Base-by-base conservation (phyloP, 495 filamentous ascomycete species). In the Penicillium crystallinum region DNA sequence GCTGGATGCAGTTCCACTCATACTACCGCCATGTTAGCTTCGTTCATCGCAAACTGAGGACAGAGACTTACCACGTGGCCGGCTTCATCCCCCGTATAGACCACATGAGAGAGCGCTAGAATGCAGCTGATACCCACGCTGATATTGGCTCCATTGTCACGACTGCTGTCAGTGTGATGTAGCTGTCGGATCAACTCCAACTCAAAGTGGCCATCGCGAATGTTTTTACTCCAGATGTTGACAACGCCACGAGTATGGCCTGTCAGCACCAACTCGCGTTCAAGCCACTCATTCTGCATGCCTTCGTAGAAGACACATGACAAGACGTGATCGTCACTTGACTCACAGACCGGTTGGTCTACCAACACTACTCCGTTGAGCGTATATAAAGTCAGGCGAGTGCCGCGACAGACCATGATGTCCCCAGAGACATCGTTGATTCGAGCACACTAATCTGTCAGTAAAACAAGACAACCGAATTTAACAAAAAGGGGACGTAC, bases 291-390 rank as follows among this genome's bases (percentile, higher is more conserved):
- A 57, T 91, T 96, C 0, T 87, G 86, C 0, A 82, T 77, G 0
- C 93, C 93, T 66, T 98, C 91, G 73, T 97, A 97, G 67, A 95
- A 96, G 11, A 91, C 88, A 57, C 91, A 96, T 14, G 84, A 83
- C 31, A 85, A 71, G 8, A 97, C 80, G 29, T 71, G 80, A 54
- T 93, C 89, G 29, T 93, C 90, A 10, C 70, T 70, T 7, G 82
- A 79, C 4, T 82, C 80, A 48, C 87, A 90, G 3, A 95, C 81
- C 25, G 83, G 82, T 62, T 95, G 88, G 47, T 91, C 84, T 2
- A 96, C 75, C 11, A 97, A 68, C 0, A 91, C 54, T 22, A 87
- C 80, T 8, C 93, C 93, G 58, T 98, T 98, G 21, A 98, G 76
- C 0, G 89, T 93, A 65, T 87, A 97, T n/a, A 98, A 67, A 7